These are phyloP conservation scores for Ascoidea asiatica DNA, from an alignment of 805 yeast genomes.

Conservation along the genomic window DNA sequence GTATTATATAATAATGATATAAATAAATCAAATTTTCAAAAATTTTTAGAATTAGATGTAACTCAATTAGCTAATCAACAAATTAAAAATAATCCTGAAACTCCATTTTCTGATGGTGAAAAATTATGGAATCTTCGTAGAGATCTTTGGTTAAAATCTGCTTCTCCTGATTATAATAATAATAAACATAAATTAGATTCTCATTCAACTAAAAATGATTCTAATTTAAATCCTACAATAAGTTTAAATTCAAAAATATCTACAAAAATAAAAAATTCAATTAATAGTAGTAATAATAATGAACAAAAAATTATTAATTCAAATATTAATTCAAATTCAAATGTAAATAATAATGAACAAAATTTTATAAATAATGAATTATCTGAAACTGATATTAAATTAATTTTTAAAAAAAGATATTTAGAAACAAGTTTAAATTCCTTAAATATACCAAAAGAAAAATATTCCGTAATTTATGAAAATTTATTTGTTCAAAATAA, in stretches of 20 bases:
- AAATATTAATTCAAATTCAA: constrained; percentile 5
- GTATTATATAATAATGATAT: too few species aligned
- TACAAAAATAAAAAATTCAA: neutral
- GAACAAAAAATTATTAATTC: neutral
- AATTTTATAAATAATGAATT: constrained; percentile 13
- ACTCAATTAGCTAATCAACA: neutral
- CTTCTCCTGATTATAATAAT: constrained; percentile 13
- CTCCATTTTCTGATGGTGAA: constrained; percentile 38
- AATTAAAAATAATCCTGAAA: constrained; percentile 12
- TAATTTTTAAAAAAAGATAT: constrained; percentile 3
- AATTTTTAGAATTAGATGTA: neutral
- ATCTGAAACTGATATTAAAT: constrained; percentile 8
- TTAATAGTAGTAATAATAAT: neutral
- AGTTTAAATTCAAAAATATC: neutral
- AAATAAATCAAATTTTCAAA: neutral
- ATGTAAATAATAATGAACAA: constrained; percentile 6
- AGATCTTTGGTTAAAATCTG: constrained; percentile 46
- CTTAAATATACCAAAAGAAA: constrained; percentile 28
- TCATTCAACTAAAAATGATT: neutral
- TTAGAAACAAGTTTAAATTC: constrained; percentile 1
- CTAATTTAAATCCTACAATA: neutral
- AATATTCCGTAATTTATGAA: constrained; percentile 50
- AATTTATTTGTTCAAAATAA: constrained; percentile 59
- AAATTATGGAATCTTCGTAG: constrained; percentile 61
- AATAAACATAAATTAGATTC: neutral